These are phyloP conservation scores for Ananas comosus DNA, from an alignment of 176 grass and related monocot genomes.

Conservation along the genomic window DNA sequence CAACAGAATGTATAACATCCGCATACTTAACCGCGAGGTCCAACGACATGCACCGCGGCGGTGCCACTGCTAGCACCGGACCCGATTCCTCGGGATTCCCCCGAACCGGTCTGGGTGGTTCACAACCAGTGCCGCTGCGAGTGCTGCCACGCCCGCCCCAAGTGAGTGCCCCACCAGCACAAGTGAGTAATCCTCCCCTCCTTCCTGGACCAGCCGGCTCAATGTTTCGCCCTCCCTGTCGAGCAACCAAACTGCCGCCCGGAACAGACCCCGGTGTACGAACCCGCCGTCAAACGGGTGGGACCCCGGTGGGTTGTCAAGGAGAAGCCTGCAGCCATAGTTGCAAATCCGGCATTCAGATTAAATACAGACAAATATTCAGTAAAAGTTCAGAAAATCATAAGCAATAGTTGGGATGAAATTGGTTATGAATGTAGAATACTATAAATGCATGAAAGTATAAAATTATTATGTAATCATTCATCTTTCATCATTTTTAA, in stretches of 20 bases:
- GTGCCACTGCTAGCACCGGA: constrained; percentile 81
- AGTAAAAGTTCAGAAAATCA: no score
- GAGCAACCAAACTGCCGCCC: constrained; percentile 57
- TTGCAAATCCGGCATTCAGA: no score
- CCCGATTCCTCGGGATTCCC: constrained; percentile 46
- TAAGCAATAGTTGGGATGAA: no score
- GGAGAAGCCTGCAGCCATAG: constrained; percentile 33
- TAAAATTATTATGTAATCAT: no score
- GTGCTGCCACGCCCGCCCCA: constrained; percentile 79
- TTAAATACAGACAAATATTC: no score
- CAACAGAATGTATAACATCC: constrained; percentile 80
- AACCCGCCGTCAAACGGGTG: constrained; percentile 60
- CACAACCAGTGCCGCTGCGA: constrained; percentile 74
- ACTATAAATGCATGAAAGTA: no score
- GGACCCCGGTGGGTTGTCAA: constrained; percentile 94
- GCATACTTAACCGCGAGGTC: constrained; percentile 98
- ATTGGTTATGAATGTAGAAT: no score
- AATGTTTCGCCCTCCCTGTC: constrained; percentile 56
- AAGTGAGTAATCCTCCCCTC: constrained; percentile 50
- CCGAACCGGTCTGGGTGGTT: constrained; percentile 64
- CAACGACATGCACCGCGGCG: constrained; percentile 88
- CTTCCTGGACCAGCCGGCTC: constrained; percentile 24
- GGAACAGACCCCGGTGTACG: constrained; percentile 86
- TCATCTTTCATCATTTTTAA: no score
- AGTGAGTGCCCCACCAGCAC: constrained; percentile 82